Evolutionary conservation across 805 yeast genomes (phyloP), one percentile per base, ranked within the genome.

Genomic region (Barnettozyma salicaria): DNA sequence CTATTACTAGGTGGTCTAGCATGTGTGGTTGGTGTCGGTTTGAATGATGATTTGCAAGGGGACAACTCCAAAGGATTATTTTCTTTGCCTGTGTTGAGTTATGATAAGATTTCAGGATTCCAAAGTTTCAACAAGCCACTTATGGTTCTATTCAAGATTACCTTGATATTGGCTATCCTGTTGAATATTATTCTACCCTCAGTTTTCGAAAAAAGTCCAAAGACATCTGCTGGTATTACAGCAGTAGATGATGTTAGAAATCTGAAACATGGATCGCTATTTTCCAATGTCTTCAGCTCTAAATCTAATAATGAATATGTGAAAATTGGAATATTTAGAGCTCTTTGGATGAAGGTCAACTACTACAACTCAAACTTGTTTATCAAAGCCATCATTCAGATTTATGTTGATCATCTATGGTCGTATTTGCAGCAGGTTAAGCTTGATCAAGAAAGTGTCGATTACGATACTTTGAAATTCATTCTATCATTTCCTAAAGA

Each of bases 1-100:
- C 50, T 74, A 19, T 53, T 80, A 30, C 51, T 80, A 43, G 86
- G 85, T 12, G 80, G 84, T 16, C 64, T 78, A 64, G 79, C 82
- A 18, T 66, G 78, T 36, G 67, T 79, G 49, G 67, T 77, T 60
- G 85, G 85, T 19, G 69, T 80, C 3, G 72, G 81, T 1, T 61
- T 76, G 32, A 63, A 72, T 37, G 74, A 73, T 36, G 80, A 76
- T 31, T 62, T 67, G 33, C 62, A 60, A 39, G 71, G 64, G 41
- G 61, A 62, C 49, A 59, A 58, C 22, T 46, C 61, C 9, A 65
- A 66, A 48, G 70, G 76, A 4, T 55, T 74, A 44, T 61, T 70
- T 38, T 65, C 76, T 0, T 44, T 72, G 30, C 80, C 80, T 9
- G 52, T 61, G n/a, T 49, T 62, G 26, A 55, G 60, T 16, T 59